phyloP scores from a whole-genome alignment of 1,284 basidiomycete genomes.

The Blastosporella zonata region DNA sequence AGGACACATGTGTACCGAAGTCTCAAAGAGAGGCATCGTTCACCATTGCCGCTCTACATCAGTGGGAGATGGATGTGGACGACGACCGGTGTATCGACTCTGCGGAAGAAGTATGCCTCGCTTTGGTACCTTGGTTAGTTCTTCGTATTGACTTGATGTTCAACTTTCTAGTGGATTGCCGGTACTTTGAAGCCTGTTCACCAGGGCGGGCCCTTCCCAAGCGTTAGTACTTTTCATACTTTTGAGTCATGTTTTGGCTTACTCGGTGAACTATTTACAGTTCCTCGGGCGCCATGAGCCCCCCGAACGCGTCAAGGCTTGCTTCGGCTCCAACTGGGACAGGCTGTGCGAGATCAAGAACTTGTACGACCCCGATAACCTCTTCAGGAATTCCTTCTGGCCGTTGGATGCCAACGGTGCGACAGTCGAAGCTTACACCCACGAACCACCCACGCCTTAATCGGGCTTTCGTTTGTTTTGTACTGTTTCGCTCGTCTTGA shows the following conservation, averaged over 20 bases:
- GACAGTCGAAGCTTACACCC: constrained; percentile 43
- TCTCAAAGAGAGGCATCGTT: constrained; percentile 77
- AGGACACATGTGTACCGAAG: constrained; percentile 72
- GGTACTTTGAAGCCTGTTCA: constrained; percentile 66
- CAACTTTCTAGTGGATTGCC: constrained; percentile 63
- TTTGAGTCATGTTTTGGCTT: constrained; percentile 12
- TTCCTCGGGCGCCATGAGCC: constrained; percentile 75
- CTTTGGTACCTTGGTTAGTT: not conserved
- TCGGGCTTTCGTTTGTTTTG: not conserved
- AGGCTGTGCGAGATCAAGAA: constrained; percentile 68
- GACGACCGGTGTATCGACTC: constrained; percentile 77
- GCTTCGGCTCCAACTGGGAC: constrained; percentile 71
- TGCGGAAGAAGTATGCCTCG: constrained; percentile 67
- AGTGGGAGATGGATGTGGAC: constrained; percentile 82
- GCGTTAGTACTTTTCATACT: constrained; percentile 48
- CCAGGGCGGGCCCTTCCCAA: constrained; percentile 77
- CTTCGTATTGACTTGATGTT: not conserved
- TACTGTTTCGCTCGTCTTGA: not conserved
- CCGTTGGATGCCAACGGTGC: constrained; percentile 57
- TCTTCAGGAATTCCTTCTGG: constrained; percentile 79
- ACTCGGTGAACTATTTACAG: constrained; percentile 35
- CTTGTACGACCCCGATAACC: constrained; percentile 68
- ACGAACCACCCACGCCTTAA: constrained; percentile 53
- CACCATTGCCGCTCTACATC: constrained; percentile 86
- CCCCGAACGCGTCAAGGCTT: constrained; percentile 58